These are phyloP conservation scores for Kodamaea jinghongensis DNA, from an alignment of 805 yeast species.

Conservation along the genomic window DNA sequence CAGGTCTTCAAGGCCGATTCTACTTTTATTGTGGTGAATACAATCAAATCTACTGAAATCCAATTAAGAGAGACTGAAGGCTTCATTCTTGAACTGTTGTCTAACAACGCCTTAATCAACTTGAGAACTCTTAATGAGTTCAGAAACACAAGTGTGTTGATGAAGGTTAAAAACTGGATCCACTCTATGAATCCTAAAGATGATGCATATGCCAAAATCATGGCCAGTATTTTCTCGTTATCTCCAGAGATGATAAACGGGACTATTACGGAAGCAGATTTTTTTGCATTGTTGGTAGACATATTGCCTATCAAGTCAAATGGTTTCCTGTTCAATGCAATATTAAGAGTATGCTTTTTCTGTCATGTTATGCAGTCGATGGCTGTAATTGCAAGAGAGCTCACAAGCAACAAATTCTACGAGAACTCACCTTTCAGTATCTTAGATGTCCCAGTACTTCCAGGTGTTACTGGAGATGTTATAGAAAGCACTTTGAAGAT, in stretches of 20 bases:
- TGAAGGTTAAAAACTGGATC: slow-evolving; percentile 38
- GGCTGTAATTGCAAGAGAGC: slow-evolving; percentile 22
- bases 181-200: slow-evolving; percentile 21
- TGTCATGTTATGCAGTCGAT: slow-evolving; percentile 52
- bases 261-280: slow-evolving; percentile 43
- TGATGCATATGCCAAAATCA: slow-evolving; percentile 31
- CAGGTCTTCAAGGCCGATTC: slow-evolving; percentile 35
- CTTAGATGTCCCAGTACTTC: slow-evolving; percentile 37
- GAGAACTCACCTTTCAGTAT: slow-evolving; percentile 22
- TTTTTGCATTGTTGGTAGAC: slow-evolving; percentile 51
- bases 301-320: slow-evolving; percentile 47
- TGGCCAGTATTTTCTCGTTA: slow-evolving; percentile 35
- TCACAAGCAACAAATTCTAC: slow-evolving; percentile 27
- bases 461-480: slow-evolving; percentile 19
- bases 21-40: slow-evolving; percentile 45
- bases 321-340: slow-evolving; percentile 44
- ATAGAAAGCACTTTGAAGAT: slow-evolving; percentile 21
- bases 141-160: slow-evolving; percentile 31
- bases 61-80: slow-evolving; percentile 54
- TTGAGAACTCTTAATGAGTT: slow-evolving; percentile 49
- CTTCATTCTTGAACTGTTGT: slow-evolving; percentile 52
- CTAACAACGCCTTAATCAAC: slow-evolving; percentile 59
- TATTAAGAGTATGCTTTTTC: slow-evolving; percentile 48
- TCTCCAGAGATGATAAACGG: slow-evolving; percentile 31
- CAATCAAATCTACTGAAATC: slow-evolving; percentile 65